Evolutionary conservation across 2,329 filamentous ascomycete genomes (phyloP).

Genomic region (Calonectria pseudoturangicola): DNA sequence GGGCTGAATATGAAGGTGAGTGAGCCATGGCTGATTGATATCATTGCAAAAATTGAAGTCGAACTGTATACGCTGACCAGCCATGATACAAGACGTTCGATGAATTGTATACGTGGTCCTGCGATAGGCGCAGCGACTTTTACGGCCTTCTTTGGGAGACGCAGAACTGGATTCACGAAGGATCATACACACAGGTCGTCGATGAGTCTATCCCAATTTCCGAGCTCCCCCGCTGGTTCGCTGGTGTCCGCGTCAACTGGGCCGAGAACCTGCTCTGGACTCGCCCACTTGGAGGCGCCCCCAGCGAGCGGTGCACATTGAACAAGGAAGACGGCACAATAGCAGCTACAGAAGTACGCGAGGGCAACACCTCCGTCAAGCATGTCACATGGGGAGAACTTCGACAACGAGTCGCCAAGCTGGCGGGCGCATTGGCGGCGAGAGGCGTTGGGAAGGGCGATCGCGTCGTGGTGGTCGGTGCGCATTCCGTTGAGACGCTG

Average conservation of each 20-base stretch:
- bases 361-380: slow-evolving; percentile 74
- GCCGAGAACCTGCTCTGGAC: slow-evolving; percentile 87
- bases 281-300: slow-evolving; percentile 61
- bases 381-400: slow-evolving; percentile 82
- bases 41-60: background rate
- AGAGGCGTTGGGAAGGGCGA: slow-evolving; percentile 83
- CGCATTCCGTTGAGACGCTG: slow-evolving; percentile 84
- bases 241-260: slow-evolving; percentile 83
- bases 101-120: slow-evolving; percentile 83
- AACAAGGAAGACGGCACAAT: slow-evolving; percentile 83
- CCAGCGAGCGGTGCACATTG: slow-evolving; percentile 67
- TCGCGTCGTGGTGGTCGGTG: slow-evolving; percentile 83
- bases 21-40: slow-evolving; percentile 54
- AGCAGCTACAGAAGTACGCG: slow-evolving; percentile 83
- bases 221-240: slow-evolving; percentile 84
- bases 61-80: background rate
- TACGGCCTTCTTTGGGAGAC: slow-evolving; percentile 78
- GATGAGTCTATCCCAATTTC: slow-evolving; percentile 83
- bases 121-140: slow-evolving; percentile 77
- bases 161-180: slow-evolving; percentile 77
- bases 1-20: slow-evolving; percentile 76
- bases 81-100: slow-evolving; percentile 77
- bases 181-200: slow-evolving; percentile 75
- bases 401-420: slow-evolving; percentile 72
- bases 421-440: slow-evolving; percentile 80